Evolutionary conservation across 441 rosid species (phyloP).

Genomic region (Mallotus japonicus): DNA sequence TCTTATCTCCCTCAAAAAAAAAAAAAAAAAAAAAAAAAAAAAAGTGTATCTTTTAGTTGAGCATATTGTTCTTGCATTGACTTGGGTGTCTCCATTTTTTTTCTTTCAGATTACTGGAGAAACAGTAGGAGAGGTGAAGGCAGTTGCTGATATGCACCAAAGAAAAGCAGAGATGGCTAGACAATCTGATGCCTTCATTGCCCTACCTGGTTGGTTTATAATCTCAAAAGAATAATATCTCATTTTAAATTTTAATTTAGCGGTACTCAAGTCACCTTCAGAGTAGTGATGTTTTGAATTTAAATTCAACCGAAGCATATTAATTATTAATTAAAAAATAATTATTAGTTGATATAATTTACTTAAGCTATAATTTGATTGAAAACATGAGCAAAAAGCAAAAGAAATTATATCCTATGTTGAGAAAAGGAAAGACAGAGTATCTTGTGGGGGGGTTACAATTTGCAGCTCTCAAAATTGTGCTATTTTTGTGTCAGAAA

Average conservation of each 20-base stretch:
- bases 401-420: neutral
- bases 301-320: too few relatives aligned
- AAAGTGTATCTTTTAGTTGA: neutral
- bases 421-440: neutral
- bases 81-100: neutral
- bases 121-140: constrained; percentile 93
- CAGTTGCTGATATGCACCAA: constrained; percentile 95
- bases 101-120: constrained; percentile 73
- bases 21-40: neutral
- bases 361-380: too few relatives aligned
- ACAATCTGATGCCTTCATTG: constrained; percentile 92
- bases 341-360: too few relatives aligned
- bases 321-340: too few relatives aligned
- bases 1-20: neutral
- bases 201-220: constrained; percentile 72
- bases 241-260: too few relatives aligned
- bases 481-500: neutral
- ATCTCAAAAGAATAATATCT: neutral
- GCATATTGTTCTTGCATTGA: too few relatives aligned
- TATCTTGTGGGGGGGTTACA: neutral
- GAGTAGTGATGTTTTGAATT: too few relatives aligned
- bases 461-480: neutral
- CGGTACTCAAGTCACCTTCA: too few relatives aligned
- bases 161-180: constrained; percentile 97
- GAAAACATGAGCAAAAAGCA: neutral